Percentiles rank a stretch among this genome's conserved stretches.
Conservation (phyloP, 768 basidiomycete species). For the Kwoniella mangroviensis region DNA sequence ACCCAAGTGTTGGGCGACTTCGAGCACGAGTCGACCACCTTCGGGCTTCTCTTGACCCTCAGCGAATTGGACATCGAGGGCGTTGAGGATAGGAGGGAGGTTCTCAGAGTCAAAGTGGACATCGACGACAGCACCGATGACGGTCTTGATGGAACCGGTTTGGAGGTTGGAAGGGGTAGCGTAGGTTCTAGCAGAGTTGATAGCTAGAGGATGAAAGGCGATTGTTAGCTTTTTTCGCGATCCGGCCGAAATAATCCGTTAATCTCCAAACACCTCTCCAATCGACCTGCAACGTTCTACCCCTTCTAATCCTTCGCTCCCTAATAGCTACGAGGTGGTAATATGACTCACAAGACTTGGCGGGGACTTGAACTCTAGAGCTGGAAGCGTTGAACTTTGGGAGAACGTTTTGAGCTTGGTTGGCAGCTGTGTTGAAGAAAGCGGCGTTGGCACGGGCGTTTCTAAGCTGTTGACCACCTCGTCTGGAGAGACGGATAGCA, state of each 20-base stretch:
- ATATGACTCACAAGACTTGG: slow-evolving; percentile 38
- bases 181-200: slow-evolving; percentile 69
- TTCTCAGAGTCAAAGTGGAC: slow-evolving; percentile 95
- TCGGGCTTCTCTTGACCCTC: slow-evolving; percentile 66
- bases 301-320: slow-evolving; percentile 1
- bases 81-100: slow-evolving; percentile 97
- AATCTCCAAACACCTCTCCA: not conserved
- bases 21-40: slow-evolving; percentile 96
- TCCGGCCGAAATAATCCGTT: slow-evolving; percentile 23
- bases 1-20: slow-evolving; percentile 97
- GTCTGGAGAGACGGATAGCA: slow-evolving; percentile 56
- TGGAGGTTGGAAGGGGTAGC: slow-evolving; percentile 82
- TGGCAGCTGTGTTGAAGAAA: slow-evolving; percentile 55
- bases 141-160: slow-evolving; percentile 87
- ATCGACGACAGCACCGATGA: slow-evolving; percentile 99
- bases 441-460: slow-evolving; percentile 55
- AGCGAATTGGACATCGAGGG: slow-evolving; percentile 84
- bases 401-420: slow-evolving; percentile 44
- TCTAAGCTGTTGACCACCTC: slow-evolving; percentile 48
- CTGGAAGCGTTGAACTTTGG: slow-evolving; percentile 41
- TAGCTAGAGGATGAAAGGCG: slow-evolving; percentile 14
- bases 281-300: not conserved
- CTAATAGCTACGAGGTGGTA: not conserved
- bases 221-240: slow-evolving; percentile 2
- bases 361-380: slow-evolving; percentile 32